Evolutionary conservation across 2,329 filamentous ascomycete genomes (phyloP).

Genomic region (Thelonectria blattea): DNA sequence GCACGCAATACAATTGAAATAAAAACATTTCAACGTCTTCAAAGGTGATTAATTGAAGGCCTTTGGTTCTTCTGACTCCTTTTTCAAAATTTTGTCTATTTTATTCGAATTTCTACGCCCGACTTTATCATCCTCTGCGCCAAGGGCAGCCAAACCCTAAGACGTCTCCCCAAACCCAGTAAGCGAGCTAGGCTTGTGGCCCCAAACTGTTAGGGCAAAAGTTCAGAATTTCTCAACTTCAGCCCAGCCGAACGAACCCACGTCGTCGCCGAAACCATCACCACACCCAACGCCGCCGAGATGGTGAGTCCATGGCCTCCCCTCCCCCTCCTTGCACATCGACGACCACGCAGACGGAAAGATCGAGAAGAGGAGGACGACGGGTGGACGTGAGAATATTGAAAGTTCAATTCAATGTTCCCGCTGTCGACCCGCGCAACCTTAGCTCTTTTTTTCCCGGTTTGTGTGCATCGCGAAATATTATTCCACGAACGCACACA

Average conservation of each 20-base stretch:
- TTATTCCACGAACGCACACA: conserved; percentile 5
- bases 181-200: conserved; percentile 51
- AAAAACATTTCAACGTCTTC: background rate
- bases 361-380: conserved; percentile 28
- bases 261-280: conserved; percentile 60
- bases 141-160: conserved; percentile 53
- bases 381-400: background rate
- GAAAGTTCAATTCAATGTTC: conserved; percentile 7
- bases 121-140: conserved; percentile 11
- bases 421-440: background rate
- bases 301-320: conserved; percentile 56
- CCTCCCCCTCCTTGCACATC: conserved; percentile 22
- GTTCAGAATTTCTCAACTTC: conserved; percentile 56
- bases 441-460: background rate
- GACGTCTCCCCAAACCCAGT: conserved; percentile 44
- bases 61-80: background rate
- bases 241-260: conserved; percentile 54
- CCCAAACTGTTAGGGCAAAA: conserved; percentile 48
- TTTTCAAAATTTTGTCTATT: conserved; percentile 20
- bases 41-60: fast-evolving
- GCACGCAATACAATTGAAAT: background rate
- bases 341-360: conserved; percentile 19
- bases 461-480: conserved; percentile 7
- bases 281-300: conserved; percentile 59
- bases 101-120: conserved; percentile 12